A percentile compares a stretch with the other conserved stretches of the same genome.
phyloP scores from a whole-genome alignment of 1,139 yeast genomes.

The Protomyces inouyei region DNA sequence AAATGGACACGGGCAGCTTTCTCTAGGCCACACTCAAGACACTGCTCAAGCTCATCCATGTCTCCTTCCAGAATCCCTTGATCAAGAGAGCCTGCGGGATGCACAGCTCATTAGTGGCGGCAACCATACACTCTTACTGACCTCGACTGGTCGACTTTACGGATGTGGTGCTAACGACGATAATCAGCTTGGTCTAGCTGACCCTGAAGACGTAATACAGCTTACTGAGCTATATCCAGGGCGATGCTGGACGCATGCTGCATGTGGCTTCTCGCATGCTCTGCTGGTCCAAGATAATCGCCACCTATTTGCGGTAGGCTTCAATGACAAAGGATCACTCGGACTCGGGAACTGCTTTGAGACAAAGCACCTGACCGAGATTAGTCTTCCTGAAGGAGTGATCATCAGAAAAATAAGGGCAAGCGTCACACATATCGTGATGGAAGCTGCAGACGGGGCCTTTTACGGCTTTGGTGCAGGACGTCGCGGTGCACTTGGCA shows the following conservation, averaged over 20 bases:
- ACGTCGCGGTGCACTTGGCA: conserved; percentile 64
- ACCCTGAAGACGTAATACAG: no score
- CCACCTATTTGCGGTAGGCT: conserved; percentile 53
- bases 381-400: conserved; percentile 33
- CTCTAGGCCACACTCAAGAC: conserved; percentile 29
- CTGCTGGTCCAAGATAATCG: conserved; percentile 47
- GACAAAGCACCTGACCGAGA: conserved; percentile 9
- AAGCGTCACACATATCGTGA: conserved; percentile 56
- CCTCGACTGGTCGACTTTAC: conserved; percentile 51
- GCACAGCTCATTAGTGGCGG: conserved; percentile 64
- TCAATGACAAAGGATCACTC: conserved; percentile 68
- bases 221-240: conserved; percentile 6
- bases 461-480: conserved; percentile 81
- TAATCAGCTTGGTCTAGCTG: conserved; percentile 52
- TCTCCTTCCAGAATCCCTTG: conserved; percentile 18
- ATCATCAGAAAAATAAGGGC: conserved; percentile 42
- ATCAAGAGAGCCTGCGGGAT: background rate
- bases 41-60: conserved; percentile 28
- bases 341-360: conserved; percentile 49
- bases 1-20: conserved; percentile 32
- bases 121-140: conserved; percentile 67
- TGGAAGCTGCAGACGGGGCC: conserved; percentile 44
- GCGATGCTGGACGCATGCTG: conserved; percentile 32
- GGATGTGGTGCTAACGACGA: conserved; percentile 56
- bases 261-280: conserved; percentile 79